A percentile compares a stretch with the other conserved stretches of the same genome.
Conservation (phyloP, 768 basidiomycete species). For the Kwoniella pini region DNA sequence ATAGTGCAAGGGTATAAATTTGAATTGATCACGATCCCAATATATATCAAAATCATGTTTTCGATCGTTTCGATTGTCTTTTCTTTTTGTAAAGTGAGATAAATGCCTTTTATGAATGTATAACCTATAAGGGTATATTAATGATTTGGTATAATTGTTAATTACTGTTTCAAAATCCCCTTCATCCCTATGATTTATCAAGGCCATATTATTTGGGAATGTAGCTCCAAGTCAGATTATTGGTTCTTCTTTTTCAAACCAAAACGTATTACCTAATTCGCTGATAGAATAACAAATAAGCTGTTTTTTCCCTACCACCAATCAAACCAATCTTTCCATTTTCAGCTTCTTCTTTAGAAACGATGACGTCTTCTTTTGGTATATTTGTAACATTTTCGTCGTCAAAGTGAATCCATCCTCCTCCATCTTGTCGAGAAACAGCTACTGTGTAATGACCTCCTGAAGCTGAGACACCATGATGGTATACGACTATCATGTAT, state of each 20-base stretch:
- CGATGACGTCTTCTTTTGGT: constrained; percentile 55
- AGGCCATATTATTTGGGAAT: too few relatives aligned
- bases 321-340: constrained; percentile 43
- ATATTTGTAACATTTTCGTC: constrained; percentile 84
- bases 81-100: background rate
- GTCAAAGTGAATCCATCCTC: constrained; percentile 89
- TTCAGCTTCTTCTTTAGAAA: constrained; percentile 70
- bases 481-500: constrained; percentile 69
- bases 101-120: too few relatives aligned
- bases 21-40: too few relatives aligned
- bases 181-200: too few relatives aligned
- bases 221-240: too few relatives aligned
- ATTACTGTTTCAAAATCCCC: too few relatives aligned
- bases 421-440: constrained; percentile 68
- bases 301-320: constrained; percentile 66
- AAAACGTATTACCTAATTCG: constrained; percentile 56
- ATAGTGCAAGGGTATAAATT: constrained; percentile 2
- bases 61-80: background rate
- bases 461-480: constrained; percentile 85
- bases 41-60: background rate
- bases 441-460: constrained; percentile 96
- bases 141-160: too few relatives aligned
- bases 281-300: constrained; percentile 85
- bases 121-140: too few relatives aligned
- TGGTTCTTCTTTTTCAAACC: too few relatives aligned